Evolutionary conservation across 805 yeast species (phyloP), one percentile per base, ranked within the genome.

Genomic region (Huiozyma naganishii): DNA sequence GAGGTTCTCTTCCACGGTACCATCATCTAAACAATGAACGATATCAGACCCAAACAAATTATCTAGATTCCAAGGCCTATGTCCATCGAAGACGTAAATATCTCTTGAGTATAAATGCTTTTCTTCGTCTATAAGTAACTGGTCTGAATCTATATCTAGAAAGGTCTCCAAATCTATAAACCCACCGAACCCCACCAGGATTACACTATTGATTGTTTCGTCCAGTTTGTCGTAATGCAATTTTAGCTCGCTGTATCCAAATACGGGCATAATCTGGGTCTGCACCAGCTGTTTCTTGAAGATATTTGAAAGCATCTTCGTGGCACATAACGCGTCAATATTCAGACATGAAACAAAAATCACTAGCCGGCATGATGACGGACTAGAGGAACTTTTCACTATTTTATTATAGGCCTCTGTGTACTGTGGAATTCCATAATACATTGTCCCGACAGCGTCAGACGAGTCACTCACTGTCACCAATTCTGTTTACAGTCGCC

Each of bases 41-140:
- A 77, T 71, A 7, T 77, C 77, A 6, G 90, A 80, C 1, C 95
- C 96, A 69, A 84, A 89, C 39, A 92, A 56, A 58, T 92, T 92
- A 59, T 89, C 95, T 50, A 92, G 67, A 63, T 89, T 89, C 97
- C 98, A 92, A 4, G 98, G 99, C 50, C 97, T 69, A 51, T 84
- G 92, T 3, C 95, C 88, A 63, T 92, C 99, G 44, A 92, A 71
- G 8, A 94, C 75, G 54, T 86, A 94, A 2, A 90, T 74, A 45
- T 72, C 76, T 49, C 92, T 71, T 40, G 65, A 72, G 36, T 72
- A 59, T 38, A 59, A 55, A 32, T 17, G 59, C 32, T 53, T 63
- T 32, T 53, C 57, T n/a, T 53, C 39, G 11, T 61, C 67, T 3
- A 65, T 64, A 9, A 79, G 49, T 43, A 71, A 75, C 6, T 75